phyloP scores from a whole-genome alignment of 164 flowering plant genomes.

The Nymphaea colorata region DNA sequence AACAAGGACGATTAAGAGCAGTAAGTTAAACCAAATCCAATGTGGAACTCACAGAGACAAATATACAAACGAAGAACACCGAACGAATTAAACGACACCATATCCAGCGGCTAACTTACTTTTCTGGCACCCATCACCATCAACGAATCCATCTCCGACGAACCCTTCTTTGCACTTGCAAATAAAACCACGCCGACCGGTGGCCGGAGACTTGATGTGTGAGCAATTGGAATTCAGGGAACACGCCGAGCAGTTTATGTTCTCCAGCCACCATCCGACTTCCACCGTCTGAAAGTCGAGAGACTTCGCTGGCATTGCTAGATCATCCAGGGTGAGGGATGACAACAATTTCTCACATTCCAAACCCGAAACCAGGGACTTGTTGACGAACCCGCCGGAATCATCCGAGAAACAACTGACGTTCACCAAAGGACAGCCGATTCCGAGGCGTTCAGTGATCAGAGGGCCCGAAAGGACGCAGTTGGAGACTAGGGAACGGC shows the following conservation, averaged over 20 bases:
- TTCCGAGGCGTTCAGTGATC: slow-evolving; percentile 23
- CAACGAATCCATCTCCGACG: slow-evolving; percentile 52
- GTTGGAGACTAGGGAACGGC: slow-evolving; percentile 10
- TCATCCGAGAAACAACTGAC: slow-evolving; percentile 32
- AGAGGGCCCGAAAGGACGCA: slow-evolving; percentile 26
- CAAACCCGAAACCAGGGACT: slow-evolving; percentile 5
- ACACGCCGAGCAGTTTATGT: slow-evolving; percentile 15
- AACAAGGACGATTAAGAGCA: background rate
- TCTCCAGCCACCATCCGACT: slow-evolving; percentile 69
- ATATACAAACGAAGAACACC: background rate
- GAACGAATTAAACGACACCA: background rate
- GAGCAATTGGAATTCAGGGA: slow-evolving; percentile 29
- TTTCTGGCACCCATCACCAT: slow-evolving; percentile 52
- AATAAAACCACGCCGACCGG: slow-evolving; percentile 20
- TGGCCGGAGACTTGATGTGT: slow-evolving; percentile 9
- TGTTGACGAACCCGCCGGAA: slow-evolving; percentile 14
- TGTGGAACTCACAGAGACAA: background rate
- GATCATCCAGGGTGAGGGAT: slow-evolving; percentile 21
- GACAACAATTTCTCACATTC: slow-evolving; percentile 32
- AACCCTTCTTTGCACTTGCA: slow-evolving; percentile 52
- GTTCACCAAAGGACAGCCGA: background rate
- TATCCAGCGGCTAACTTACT: slow-evolving; percentile 20
- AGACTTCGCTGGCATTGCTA: slow-evolving; percentile 15
- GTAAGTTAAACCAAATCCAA: background rate
- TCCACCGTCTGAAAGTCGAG: slow-evolving; percentile 36